phyloP scores from a whole-genome alignment of 1,284 basidiomycete species.

The Amylostereum areolatum region DNA sequence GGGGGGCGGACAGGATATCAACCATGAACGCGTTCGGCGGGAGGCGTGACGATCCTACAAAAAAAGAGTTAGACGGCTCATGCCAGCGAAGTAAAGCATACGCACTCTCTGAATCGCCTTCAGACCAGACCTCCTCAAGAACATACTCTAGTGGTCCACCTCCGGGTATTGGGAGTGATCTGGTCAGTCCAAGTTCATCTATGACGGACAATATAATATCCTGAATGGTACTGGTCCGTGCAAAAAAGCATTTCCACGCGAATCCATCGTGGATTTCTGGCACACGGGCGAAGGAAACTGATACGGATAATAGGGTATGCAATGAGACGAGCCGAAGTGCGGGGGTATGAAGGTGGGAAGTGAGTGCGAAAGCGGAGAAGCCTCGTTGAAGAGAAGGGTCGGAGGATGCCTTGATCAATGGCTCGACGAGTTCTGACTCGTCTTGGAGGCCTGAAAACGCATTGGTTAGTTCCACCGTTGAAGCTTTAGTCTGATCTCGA shows the following conservation, averaged over 20 bases:
- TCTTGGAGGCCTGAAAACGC: slow-evolving; percentile 44
- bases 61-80: slow-evolving; percentile 4
- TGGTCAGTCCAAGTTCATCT: slow-evolving; percentile 67
- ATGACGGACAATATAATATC: slow-evolving; percentile 49
- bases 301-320: slow-evolving; percentile 51
- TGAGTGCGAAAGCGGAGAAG: slow-evolving; percentile 70
- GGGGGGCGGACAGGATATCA: slow-evolving; percentile 30
- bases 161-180: slow-evolving; percentile 52
- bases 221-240: slow-evolving; percentile 43
- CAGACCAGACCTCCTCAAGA: slow-evolving; percentile 57
- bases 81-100: slow-evolving; percentile 1
- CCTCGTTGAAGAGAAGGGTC: slow-evolving; percentile 39
- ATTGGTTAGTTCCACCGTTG: neutral
- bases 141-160: slow-evolving; percentile 60
- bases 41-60: slow-evolving; percentile 35
- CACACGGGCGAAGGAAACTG: slow-evolving; percentile 60
- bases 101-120: slow-evolving; percentile 46
- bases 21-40: slow-evolving; percentile 31
- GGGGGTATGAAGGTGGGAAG: slow-evolving; percentile 64
- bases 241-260: slow-evolving; percentile 57
- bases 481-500: too few species aligned
- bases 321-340: slow-evolving; percentile 67
- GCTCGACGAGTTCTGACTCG: slow-evolving; percentile 39
- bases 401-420: slow-evolving; percentile 39
- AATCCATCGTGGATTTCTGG: slow-evolving; percentile 77